Evolutionary conservation across 805 yeast genomes (phyloP).

Genomic region (Wickerhamiella occidentalis): DNA sequence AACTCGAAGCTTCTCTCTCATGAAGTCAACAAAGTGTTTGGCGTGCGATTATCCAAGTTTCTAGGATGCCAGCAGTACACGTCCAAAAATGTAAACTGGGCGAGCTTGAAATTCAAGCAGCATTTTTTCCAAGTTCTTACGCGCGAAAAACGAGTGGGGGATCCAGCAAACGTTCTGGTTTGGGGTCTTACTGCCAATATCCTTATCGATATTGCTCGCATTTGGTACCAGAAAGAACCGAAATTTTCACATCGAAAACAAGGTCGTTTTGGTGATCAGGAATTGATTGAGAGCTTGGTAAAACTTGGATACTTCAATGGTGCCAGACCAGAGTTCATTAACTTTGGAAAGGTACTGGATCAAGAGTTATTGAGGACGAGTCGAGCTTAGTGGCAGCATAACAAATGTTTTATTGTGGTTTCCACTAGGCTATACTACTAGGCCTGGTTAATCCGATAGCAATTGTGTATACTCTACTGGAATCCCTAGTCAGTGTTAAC

Average conservation of each 20-base stretch:
- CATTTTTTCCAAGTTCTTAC: conserved; percentile 25
- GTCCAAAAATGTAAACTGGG: conserved; percentile 26
- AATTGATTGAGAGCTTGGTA: conserved; percentile 19
- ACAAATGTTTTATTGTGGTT: too few relatives aligned
- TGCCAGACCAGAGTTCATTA: neutral
- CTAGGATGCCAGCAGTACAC: conserved; percentile 20
- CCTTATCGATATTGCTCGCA: conserved; percentile 30
- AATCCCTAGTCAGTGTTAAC: too few relatives aligned
- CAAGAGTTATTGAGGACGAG: neutral
- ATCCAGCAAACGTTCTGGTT: conserved; percentile 24
- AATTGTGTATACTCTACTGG: too few relatives aligned
- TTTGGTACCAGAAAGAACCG: conserved; percentile 27
- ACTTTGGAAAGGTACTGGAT: conserved; percentile 5
- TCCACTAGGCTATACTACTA: too few relatives aligned
- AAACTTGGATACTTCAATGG: conserved; percentile 12
- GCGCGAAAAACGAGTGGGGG: conserved; percentile 24
- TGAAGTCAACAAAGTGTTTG: conserved; percentile 28
- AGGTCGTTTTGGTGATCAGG: conserved; percentile 26
- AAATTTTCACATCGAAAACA: conserved; percentile 24
- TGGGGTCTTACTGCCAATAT: conserved; percentile 36
- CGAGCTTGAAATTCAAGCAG: conserved; percentile 27
- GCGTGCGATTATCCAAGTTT: conserved; percentile 21
- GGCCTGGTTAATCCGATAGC: too few relatives aligned
- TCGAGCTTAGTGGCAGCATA: too few relatives aligned
- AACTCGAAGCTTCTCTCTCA: conserved; percentile 11